Base-by-base conservation (phyloP, 345 rosid genomes). In the Citrus glauca region DNA sequence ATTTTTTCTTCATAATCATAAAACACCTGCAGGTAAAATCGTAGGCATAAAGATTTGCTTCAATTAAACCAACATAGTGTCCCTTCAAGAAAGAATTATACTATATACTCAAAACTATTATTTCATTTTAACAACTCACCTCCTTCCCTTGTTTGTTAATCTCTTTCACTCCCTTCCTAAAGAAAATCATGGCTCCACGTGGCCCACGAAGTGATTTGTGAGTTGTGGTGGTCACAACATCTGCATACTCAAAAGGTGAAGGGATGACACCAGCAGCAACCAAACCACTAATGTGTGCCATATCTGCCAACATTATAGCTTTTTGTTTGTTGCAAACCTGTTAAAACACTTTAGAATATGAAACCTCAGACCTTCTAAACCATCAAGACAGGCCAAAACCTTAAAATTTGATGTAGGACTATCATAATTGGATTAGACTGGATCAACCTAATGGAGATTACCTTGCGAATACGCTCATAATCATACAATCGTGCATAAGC, bases 101-200 rank as follows among this genome's bases (percentile, higher is more conserved):
- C 10, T 45, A 32, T 30, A 30, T 45, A 64, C 42, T 74, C 45
- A 40, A 72, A 19, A 32, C 13, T 45, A 10, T 48, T 13, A 6
- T 75, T 61, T 72, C 60, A 59, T 28, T 78, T 69, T 30, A 59
- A 77, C n/a, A 67, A 71, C 74, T 79, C 55, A 96, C 98, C 91
- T 96, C 94, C 82, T 96, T 68, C 65, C 99, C 99, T 86, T 96
- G 99, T 82, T 96, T 96, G 91, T 92, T 90, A 74, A 86, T 68
- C 88, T 88, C 98, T 87, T 96, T 94, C 38, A 94, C 87, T 56
- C 99, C 99, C 83, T 96, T 96, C 77, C 98, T 90, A 86, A 55
- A 96, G 89, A 96, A 96, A 80, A 96, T 96, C 99, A 96, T 96
- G 87, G 99, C 99, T 83, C 98, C 99, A 80, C 99, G 97, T 3